Percentiles rank a stretch among this genome's conserved stretches.
These are phyloP conservation scores for Triticum dicoccoides DNA, from an alignment of 176 grass and related monocot genomes.

Conservation along the genomic window DNA sequence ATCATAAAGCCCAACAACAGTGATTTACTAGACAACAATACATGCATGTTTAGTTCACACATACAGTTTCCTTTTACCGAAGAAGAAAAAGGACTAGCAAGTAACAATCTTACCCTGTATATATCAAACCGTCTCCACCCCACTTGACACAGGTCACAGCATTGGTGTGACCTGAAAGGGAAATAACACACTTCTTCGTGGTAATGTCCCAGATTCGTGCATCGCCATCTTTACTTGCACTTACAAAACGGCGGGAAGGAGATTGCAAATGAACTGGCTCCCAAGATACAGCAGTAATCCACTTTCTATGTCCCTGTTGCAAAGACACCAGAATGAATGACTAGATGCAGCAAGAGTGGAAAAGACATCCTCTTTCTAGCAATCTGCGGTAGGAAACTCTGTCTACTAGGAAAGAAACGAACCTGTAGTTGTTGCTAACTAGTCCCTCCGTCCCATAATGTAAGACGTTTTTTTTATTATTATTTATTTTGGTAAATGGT, in stretches of 20 bases:
- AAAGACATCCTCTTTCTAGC: conserved; percentile 17
- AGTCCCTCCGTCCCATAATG: too few relatives aligned
- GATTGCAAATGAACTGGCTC: conserved; percentile 91
- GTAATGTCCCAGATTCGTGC: conserved; percentile 88
- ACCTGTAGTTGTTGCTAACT: too few relatives aligned
- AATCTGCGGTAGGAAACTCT: background rate
- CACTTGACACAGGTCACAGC: conserved; percentile 95
- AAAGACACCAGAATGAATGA: background rate
- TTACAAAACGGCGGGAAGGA: conserved; percentile 86
- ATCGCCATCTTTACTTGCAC: conserved; percentile 97
- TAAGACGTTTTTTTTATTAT: too few relatives aligned
- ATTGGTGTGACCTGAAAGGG: conserved; percentile 84
- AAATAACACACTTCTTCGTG: conserved; percentile 73
- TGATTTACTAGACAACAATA: background rate
- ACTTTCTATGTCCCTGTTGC: conserved; percentile 85
- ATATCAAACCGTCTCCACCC: conserved; percentile 93
- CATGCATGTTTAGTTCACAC: too few relatives aligned
- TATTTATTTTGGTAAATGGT: background rate
- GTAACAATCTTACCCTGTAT: conserved; percentile 74
- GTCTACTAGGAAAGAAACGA: too few relatives aligned
- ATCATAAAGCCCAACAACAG: background rate
- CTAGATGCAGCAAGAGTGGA: background rate
- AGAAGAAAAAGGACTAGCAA: background rate
- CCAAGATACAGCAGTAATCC: conserved; percentile 96
- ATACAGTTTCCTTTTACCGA: background rate